Percentiles rank a stretch among this genome's conserved stretches.
These are phyloP conservation scores for Saccharum officinarum DNA, from an alignment of 176 grass and related monocot species.

Conservation along the genomic window DNA sequence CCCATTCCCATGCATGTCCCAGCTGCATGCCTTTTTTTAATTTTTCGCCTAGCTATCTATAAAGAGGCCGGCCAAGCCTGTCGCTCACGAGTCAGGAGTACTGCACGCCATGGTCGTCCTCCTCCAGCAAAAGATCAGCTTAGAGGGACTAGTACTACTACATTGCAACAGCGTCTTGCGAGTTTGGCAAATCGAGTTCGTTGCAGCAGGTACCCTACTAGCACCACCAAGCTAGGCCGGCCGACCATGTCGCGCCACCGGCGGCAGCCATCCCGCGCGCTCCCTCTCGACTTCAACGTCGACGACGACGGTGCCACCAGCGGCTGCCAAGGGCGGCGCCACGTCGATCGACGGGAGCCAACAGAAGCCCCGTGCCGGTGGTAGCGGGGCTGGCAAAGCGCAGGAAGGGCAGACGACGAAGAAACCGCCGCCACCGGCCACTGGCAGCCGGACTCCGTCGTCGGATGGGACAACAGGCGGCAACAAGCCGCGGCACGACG, in stretches of 20 bases:
- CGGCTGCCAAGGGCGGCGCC: constrained; percentile 11
- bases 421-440: constrained; percentile 11
- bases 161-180: too few relatives aligned
- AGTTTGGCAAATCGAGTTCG: too few relatives aligned
- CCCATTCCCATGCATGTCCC: too few relatives aligned
- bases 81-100: neutral
- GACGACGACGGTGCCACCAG: neutral
- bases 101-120: neutral
- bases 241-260: constrained; percentile 48
- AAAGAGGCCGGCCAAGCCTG: neutral
- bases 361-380: neutral
- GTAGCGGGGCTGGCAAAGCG: neutral
- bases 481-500: constrained; percentile 8
- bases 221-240: neutral
- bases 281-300: constrained; percentile 39
- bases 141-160: too few relatives aligned
- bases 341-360: neutral
- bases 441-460: neutral
- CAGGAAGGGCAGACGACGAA: constrained; percentile 19
- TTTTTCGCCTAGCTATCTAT: constrained; percentile 1
- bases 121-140: too few relatives aligned
- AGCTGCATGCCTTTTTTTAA: too few relatives aligned
- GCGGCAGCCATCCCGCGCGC: constrained; percentile 45
- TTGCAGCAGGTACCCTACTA: too few relatives aligned
- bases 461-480: neutral